phyloP scores from a whole-genome alignment of 164 flowering plant species.

The Platanus orientalis region DNA sequence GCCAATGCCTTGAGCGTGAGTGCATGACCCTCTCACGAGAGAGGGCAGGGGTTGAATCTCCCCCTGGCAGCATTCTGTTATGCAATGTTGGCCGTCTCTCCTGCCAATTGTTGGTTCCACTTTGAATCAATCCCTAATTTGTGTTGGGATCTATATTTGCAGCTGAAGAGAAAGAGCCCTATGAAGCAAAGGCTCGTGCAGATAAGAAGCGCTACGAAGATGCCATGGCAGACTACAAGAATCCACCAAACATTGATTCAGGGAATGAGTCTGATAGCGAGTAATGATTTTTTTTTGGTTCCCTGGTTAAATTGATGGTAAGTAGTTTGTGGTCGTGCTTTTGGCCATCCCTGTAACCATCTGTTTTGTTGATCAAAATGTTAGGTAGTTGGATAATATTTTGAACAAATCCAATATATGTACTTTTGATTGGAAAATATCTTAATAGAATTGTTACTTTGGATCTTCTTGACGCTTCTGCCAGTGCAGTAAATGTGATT shows the following conservation, averaged over 20 bases:
- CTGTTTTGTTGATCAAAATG: no score
- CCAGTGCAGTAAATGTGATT: no score
- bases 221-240: conserved; percentile 74
- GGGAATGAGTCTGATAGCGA: conserved; percentile 67
- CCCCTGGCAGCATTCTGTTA: no score
- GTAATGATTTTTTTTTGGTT: no score
- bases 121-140: not conserved
- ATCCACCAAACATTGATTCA: conserved; percentile 47
- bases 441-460: no score
- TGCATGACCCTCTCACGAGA: no score
- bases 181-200: conserved; percentile 63
- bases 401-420: not conserved
- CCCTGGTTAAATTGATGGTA: not conserved
- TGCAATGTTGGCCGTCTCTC: no score
- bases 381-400: no score
- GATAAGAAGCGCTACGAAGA: conserved; percentile 78
- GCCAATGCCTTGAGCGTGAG: no score
- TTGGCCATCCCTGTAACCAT: not conserved
- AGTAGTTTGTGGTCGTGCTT: not conserved
- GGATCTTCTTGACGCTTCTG: no score
- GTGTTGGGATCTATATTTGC: conserved; percentile 6
- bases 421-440: not conserved
- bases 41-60: no score
- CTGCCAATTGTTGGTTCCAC: no score
- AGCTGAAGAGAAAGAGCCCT: conserved; percentile 90